Conservation (phyloP, 164 flowering plant species). For the Nymphaea thermarum region DNA sequence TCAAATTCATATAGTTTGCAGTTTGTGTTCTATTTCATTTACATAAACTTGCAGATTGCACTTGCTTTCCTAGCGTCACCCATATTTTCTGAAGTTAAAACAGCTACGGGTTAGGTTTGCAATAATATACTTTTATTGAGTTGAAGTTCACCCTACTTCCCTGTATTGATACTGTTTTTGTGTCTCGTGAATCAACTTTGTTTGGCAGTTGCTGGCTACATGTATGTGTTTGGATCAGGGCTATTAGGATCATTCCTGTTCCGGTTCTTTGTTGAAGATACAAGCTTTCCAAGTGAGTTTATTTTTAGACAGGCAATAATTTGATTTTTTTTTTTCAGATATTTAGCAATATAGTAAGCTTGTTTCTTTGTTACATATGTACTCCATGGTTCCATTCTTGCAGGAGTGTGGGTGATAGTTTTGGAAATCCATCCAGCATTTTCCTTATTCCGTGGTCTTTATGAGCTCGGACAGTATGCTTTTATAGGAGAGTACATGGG, state of each 20-base stretch:
- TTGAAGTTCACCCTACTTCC: too few species aligned
- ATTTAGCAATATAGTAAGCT: background rate
- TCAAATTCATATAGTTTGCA: constrained; percentile 76
- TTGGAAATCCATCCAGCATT: constrained; percentile 91
- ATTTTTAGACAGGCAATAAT: background rate
- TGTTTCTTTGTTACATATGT: background rate
- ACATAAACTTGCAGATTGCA: constrained; percentile 70
- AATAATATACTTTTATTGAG: background rate
- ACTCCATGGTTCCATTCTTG: constrained; percentile 8
- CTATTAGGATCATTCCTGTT: constrained; percentile 70
- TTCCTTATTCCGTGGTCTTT: constrained; percentile 74
- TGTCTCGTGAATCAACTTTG: background rate
- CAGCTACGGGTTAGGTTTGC: constrained; percentile 41
- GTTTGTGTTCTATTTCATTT: constrained; percentile 66
- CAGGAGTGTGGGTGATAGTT: constrained; percentile 60
- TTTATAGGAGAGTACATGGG: constrained; percentile 44
- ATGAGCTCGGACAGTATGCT: constrained; percentile 66
- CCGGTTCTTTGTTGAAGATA: constrained; percentile 43
- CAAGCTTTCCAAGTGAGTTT: constrained; percentile 77
- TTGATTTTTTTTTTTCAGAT: background rate
- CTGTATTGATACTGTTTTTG: too few species aligned
- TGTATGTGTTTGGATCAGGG: constrained; percentile 69
- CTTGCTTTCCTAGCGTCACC: constrained; percentile 64
- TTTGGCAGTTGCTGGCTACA: constrained; percentile 52
- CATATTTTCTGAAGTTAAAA: constrained; percentile 45